Conservation (phyloP, 495 filamentous ascomycete species). For the Lasiosphaeria miniovina region DNA sequence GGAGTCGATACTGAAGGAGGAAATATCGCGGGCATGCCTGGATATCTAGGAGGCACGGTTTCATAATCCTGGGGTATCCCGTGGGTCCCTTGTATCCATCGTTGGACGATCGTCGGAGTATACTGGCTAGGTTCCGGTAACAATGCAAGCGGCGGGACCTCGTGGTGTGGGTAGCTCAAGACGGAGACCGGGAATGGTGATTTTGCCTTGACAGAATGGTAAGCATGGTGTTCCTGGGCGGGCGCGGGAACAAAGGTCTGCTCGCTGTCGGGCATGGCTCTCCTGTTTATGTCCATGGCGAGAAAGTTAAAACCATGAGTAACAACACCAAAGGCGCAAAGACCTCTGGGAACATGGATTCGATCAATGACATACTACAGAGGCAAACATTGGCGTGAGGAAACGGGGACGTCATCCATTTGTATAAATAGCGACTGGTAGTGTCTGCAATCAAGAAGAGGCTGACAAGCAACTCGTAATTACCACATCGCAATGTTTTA, state of each 20-base stretch:
- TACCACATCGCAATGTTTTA: not conserved
- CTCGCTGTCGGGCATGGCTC: not conserved
- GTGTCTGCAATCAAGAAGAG: not conserved
- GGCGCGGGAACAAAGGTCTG: not conserved
- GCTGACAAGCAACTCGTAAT: not conserved
- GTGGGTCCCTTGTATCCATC: not conserved
- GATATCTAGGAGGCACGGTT: slow-evolving; percentile 12
- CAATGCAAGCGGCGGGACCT: not conserved
- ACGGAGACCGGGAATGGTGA: not conserved
- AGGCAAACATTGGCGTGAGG: not conserved
- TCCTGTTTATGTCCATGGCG: not conserved
- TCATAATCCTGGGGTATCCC: slow-evolving; percentile 5
- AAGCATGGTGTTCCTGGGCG: not conserved
- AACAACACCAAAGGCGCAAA: not conserved
- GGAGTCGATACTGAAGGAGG: slow-evolving; percentile 6
- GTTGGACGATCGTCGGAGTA: not conserved
- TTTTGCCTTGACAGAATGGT: not conserved
- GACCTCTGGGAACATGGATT: not conserved
- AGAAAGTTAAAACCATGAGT: not conserved
- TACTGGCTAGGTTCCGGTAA: not conserved
- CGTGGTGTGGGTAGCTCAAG: not conserved
- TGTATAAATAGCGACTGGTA: not conserved
- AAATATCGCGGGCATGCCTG: slow-evolving; percentile 7
- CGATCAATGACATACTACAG: not conserved
- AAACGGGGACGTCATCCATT: not conserved